phyloP scores from a whole-genome alignment of 345 rosid genomes.

The Syzygium grande region DNA sequence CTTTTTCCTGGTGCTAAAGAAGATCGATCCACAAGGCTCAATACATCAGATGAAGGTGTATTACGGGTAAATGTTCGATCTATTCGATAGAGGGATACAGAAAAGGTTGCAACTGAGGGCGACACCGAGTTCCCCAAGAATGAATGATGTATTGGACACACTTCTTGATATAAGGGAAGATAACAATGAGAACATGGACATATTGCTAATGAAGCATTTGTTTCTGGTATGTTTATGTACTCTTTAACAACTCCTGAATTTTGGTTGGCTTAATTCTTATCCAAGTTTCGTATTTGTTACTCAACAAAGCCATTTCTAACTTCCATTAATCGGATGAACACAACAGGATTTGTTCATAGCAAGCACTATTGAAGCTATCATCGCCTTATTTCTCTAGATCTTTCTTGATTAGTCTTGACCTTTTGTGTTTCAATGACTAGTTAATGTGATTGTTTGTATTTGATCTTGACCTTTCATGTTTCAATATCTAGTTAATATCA shows the following conservation, averaged over 20 bases:
- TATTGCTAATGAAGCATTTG: slow-evolving; percentile 7
- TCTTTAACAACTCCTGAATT: no score
- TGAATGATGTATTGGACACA: slow-evolving; percentile 23
- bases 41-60: slow-evolving; percentile 4
- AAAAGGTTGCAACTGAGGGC: slow-evolving; percentile 10
- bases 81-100: slow-evolving; percentile 14
- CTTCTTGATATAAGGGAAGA: slow-evolving; percentile 19
- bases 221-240: background rate
- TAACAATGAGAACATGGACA: slow-evolving; percentile 7
- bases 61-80: slow-evolving; percentile 4
- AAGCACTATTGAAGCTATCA: no score
- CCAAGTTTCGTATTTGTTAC: no score
- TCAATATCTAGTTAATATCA: no score
- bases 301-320: no score
- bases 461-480: no score
- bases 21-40: slow-evolving; percentile 19
- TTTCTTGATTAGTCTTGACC: no score
- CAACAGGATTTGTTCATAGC: slow-evolving; percentile 26
- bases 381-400: no score
- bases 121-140: background rate
- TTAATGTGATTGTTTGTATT: no score
- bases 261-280: no score
- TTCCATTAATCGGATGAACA: background rate
- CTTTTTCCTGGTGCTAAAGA: slow-evolving; percentile 16
- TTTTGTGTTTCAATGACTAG: no score